These are phyloP conservation scores for Hypocrella siamensis DNA, from an alignment of 2,329 filamentous ascomycete species.

Conservation along the genomic window DNA sequence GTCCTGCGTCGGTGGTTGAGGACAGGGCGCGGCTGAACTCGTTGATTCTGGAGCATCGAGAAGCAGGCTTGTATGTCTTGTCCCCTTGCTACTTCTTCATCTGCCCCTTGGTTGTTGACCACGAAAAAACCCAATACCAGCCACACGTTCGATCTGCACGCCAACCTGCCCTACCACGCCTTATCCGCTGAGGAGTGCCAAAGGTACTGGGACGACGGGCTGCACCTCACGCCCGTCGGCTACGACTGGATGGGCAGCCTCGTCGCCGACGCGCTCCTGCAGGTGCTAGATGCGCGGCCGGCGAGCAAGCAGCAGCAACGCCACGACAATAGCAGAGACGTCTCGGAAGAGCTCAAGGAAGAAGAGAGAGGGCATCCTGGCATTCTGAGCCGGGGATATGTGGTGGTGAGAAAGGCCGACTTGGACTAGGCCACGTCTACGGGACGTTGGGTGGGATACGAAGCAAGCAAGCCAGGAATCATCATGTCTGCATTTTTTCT, in stretches of 20 bases:
- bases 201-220: slow-evolving; percentile 43
- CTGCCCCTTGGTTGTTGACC: no score
- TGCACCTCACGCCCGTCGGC: slow-evolving; percentile 42
- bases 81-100: slow-evolving; percentile 1
- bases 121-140: no score
- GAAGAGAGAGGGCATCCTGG: slow-evolving; percentile 33
- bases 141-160: slow-evolving; percentile 39
- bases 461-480: no score
- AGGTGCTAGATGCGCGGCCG: not conserved
- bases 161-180: slow-evolving; percentile 35
- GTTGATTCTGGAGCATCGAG: slow-evolving; percentile 32
- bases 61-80: slow-evolving; percentile 34
- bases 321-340: not conserved
- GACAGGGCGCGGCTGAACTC: slow-evolving; percentile 32
- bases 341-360: slow-evolving; percentile 22
- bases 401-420: slow-evolving; percentile 36
- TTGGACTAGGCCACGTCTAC: slow-evolving; percentile 32
- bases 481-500: no score
- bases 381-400: slow-evolving; percentile 33
- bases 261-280: slow-evolving; percentile 35
- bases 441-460: no score
- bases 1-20: slow-evolving; percentile 12
- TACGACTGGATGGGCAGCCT: slow-evolving; percentile 47
- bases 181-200: slow-evolving; percentile 28
- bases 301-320: not conserved